Evolutionary conservation across 805 yeast species (phyloP).

Genomic region (Wickerhamomyces bovis): DNA sequence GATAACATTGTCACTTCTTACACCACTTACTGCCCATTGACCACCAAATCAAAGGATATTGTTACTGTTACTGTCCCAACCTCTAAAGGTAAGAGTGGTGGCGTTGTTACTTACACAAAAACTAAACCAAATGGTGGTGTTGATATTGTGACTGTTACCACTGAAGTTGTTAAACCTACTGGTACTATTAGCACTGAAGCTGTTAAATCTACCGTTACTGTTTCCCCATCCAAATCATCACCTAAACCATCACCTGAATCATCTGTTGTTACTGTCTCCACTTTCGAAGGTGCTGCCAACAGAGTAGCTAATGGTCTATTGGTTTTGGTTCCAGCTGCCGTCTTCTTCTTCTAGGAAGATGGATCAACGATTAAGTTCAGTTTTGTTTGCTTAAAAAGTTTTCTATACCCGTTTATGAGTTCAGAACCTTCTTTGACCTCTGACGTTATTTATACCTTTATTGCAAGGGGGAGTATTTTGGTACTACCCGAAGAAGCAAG

Average conservation of each 20-base stretch:
- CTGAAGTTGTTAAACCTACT: background rate
- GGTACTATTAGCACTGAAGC: constrained; percentile 1
- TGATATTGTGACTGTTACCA: background rate
- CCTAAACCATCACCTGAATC: background rate
- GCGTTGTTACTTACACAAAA: background rate
- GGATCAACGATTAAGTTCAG: background rate
- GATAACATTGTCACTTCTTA: background rate
- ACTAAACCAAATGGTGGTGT: background rate
- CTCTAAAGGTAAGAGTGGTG: background rate
- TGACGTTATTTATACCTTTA: too few relatives aligned
- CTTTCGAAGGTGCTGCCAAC: constrained; percentile 2
- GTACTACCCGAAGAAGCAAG: background rate
- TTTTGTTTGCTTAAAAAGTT: background rate
- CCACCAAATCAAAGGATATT: background rate
- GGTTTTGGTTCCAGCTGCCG: background rate
- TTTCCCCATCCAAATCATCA: background rate
- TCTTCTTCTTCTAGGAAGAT: background rate
- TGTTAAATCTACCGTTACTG: background rate
- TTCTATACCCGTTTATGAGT: background rate
- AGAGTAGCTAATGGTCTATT: background rate
- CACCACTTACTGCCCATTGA: constrained; percentile 4
- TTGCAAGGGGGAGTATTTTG: background rate
- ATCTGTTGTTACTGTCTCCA: background rate
- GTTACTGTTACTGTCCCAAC: background rate
- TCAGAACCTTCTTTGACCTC: background rate